These are phyloP conservation scores for Apium graveolens DNA, from an alignment of 129 eudicot species.

Conservation along the genomic window DNA sequence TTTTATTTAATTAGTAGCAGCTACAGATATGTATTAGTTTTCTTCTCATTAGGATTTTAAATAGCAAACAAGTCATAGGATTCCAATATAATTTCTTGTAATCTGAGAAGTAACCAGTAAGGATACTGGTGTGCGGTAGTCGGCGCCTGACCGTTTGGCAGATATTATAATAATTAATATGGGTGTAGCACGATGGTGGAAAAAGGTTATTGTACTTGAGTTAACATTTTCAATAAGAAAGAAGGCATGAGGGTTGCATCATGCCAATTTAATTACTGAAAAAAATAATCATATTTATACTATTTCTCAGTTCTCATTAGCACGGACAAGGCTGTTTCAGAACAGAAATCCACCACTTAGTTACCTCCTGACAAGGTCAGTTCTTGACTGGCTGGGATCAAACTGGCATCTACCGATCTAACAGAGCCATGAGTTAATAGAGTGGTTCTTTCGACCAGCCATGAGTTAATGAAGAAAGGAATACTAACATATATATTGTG, in stretches of 20 bases:
- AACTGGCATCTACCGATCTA: not conserved
- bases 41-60: not conserved
- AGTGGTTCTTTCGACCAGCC: too few species aligned
- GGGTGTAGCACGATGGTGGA: not conserved
- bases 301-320: not conserved
- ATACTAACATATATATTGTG: too few species aligned
- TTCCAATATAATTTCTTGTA: not conserved
- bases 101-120: not conserved
- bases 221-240: not conserved
- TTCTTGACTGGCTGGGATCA: not conserved
- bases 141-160: not conserved
- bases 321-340: not conserved
- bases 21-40: not conserved
- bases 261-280: not conserved
- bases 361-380: not conserved
- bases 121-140: not conserved
- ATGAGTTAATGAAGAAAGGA: too few species aligned
- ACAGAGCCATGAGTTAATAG: not conserved
- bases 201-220: not conserved
- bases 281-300: not conserved
- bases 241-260: not conserved
- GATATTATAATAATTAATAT: too few species aligned
- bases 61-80: too few species aligned
- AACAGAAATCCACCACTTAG: not conserved
- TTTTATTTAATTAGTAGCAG: not conserved